Evolutionary conservation across 805 yeast species (phyloP).

Genomic region (Ogataea dorogensis): DNA sequence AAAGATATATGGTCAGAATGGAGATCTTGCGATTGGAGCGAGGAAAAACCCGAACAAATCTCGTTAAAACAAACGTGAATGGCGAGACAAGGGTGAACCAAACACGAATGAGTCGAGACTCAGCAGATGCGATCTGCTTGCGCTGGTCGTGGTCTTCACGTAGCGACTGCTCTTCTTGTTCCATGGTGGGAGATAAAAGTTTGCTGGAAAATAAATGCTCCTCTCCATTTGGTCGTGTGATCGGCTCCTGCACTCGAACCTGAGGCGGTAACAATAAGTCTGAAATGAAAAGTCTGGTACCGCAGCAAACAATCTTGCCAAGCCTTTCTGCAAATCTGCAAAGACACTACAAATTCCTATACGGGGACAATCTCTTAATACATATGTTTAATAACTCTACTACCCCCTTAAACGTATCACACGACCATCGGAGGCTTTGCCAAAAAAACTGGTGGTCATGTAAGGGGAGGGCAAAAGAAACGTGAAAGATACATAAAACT

Average conservation of each 20-base stretch:
- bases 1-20: conserved; percentile 16
- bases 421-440: too few relatives aligned
- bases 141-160: conserved; percentile 3
- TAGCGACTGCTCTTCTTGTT: conserved; percentile 3
- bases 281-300: too few relatives aligned
- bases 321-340: too few relatives aligned
- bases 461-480: too few relatives aligned
- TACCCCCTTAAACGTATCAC: too few relatives aligned
- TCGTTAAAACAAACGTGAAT: conserved; percentile 8
- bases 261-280: too few relatives aligned
- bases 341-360: too few relatives aligned
- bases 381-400: too few relatives aligned
- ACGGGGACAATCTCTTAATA: too few relatives aligned
- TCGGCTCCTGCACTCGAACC: neutral
- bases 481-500: too few relatives aligned
- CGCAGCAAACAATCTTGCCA: too few relatives aligned
- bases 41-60: conserved; percentile 9
- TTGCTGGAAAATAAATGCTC: neutral
- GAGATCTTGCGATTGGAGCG: conserved; percentile 11
- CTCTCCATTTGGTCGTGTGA: conserved; percentile 5
- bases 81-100: conserved; percentile 12
- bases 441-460: too few relatives aligned
- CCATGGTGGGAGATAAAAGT: conserved; percentile 1
- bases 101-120: neutral
- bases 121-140: neutral